A percentile compares a stretch with the other conserved stretches of the same genome.
These are phyloP conservation scores for Blumeria graminis DNA, from an alignment of 2,329 filamentous ascomycete genomes.

Conservation along the genomic window DNA sequence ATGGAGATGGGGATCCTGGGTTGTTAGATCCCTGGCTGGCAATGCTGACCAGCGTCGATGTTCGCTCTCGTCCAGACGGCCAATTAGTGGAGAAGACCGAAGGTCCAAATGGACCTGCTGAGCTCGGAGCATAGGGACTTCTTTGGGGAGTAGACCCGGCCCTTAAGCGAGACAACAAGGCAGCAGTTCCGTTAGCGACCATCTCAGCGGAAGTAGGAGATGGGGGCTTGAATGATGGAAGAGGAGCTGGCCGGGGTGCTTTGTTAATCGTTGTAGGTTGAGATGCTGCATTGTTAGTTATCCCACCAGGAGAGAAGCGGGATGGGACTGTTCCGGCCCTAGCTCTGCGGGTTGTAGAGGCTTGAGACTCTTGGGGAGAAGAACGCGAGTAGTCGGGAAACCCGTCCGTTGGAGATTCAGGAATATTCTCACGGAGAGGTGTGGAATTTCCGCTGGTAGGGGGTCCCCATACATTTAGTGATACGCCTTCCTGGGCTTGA, in stretches of 20 bases:
- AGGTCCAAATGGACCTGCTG: constrained; percentile 53
- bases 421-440: constrained; percentile 87
- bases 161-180: constrained; percentile 61
- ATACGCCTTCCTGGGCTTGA: constrained; percentile 79
- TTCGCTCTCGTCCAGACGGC: constrained; percentile 58
- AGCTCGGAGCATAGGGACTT: constrained; percentile 32
- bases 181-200: constrained; percentile 31
- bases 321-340: constrained; percentile 93
- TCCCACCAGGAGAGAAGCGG: constrained; percentile 58
- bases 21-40: constrained; percentile 80
- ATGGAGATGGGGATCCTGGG: constrained; percentile 67
- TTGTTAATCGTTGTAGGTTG: constrained; percentile 39
- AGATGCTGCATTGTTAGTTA: constrained; percentile 25
- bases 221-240: constrained; percentile 59
- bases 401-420: constrained; percentile 85
- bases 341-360: constrained; percentile 49
- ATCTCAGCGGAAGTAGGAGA: constrained; percentile 28
- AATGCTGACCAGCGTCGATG: constrained; percentile 59
- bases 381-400: constrained; percentile 74
- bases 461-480: constrained; percentile 65
- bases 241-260: constrained; percentile 63
- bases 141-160: constrained; percentile 89
- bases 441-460: constrained; percentile 93
- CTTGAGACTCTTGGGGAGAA: constrained; percentile 38
- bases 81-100: constrained; percentile 75